These are phyloP conservation scores for Rhododendron kiyosumense DNA, from an alignment of 148 eudicot genomes.

Conservation along the genomic window DNA sequence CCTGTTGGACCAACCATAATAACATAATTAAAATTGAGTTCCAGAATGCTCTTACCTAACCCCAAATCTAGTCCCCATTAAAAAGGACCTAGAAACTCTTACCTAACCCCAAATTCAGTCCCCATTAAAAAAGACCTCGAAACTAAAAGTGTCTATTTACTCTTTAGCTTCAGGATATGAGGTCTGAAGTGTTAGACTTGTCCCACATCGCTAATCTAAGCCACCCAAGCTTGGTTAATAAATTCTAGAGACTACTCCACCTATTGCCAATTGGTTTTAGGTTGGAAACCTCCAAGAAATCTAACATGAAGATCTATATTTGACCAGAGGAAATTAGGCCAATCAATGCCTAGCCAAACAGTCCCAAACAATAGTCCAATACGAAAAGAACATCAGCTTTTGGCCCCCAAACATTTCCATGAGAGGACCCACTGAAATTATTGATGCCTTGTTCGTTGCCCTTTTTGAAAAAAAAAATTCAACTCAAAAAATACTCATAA, in stretches of 20 bases:
- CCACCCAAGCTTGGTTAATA: no score
- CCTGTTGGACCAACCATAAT: slow-evolving; percentile 43
- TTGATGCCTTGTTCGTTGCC: no score
- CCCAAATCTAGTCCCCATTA: background rate
- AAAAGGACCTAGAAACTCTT: background rate
- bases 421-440: background rate
- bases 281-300: no score
- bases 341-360: background rate
- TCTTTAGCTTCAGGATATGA: background rate
- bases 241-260: no score
- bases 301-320: background rate
- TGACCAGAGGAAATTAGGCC: background rate
- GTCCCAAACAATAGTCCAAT: background rate
- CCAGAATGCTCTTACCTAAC: background rate
- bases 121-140: background rate
- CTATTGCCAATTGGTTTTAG: no score
- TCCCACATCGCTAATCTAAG: no score
- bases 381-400: background rate
- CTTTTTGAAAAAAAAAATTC: no score
- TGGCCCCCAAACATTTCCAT: background rate
- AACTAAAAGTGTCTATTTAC: background rate
- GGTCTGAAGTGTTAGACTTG: no score
- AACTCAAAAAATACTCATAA: no score
- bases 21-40: background rate
- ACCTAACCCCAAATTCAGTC: background rate